Evolutionary conservation across 2,329 filamentous ascomycete species (phyloP).

Genomic region (Pleurostoma richardsiae): DNA sequence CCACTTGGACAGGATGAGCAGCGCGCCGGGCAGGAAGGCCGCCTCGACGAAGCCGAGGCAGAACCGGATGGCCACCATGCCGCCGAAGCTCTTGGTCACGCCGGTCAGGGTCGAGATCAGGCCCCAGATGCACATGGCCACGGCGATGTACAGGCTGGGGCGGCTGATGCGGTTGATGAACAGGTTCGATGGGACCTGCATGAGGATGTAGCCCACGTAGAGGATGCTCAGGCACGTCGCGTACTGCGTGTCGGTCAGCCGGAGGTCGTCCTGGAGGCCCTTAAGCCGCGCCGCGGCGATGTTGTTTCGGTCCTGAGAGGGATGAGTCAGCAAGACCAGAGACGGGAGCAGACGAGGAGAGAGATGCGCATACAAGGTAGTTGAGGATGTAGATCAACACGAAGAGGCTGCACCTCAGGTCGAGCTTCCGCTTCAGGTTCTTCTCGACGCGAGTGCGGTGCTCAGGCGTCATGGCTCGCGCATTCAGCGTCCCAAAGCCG

Average conservation of each 20-base stretch:
- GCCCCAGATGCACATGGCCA: conserved; percentile 55
- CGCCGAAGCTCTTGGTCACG: conserved; percentile 42
- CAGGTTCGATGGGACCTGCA: conserved; percentile 58
- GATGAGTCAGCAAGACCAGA: no score
- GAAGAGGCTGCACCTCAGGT: conserved; percentile 61
- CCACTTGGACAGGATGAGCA: conserved; percentile 61
- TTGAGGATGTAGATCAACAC: conserved; percentile 75
- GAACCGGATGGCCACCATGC: conserved; percentile 52
- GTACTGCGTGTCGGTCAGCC: conserved; percentile 53
- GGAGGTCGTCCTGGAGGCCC: conserved; percentile 57
- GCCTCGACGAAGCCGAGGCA: conserved; percentile 60
- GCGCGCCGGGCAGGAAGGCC: conserved; percentile 58
- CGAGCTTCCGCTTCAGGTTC: conserved; percentile 65
- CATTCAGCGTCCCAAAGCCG: not conserved
- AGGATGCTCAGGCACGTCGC: conserved; percentile 59
- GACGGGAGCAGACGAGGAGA: no score
- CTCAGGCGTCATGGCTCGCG: conserved; percentile 24
- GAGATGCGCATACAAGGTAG: conserved; percentile 38
- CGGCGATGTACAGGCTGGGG: conserved; percentile 45
- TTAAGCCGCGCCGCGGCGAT: conserved; percentile 62
- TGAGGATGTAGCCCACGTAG: conserved; percentile 62
- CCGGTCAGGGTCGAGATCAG: conserved; percentile 54
- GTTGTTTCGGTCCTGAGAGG: conserved; percentile 51
- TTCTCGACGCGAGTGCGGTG: conserved; percentile 56
- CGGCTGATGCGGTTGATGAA: conserved; percentile 48